A percentile compares a stretch with the other conserved stretches of the same genome.
These are phyloP conservation scores for Aspergillus novofumigatus DNA, from an alignment of 2,329 filamentous ascomycete genomes.

Conservation along the genomic window DNA sequence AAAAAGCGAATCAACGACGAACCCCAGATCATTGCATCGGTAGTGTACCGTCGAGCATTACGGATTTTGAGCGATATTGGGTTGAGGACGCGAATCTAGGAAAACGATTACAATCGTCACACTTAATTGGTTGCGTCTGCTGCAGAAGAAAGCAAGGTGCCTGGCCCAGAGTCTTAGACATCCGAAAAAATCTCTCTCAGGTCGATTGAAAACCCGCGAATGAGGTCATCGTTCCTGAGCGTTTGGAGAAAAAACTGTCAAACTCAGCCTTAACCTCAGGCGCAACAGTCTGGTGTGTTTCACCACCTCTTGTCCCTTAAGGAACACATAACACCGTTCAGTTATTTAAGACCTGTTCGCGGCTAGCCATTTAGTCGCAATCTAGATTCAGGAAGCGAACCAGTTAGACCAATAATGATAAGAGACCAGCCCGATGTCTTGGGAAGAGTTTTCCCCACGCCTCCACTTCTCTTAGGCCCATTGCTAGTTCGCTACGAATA, in stretches of 20 bases:
- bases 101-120: background rate
- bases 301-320: background rate
- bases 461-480: constrained; percentile 12
- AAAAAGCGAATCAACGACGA: background rate
- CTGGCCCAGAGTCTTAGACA: background rate
- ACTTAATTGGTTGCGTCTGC: background rate
- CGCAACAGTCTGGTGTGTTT: background rate
- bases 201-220: background rate
- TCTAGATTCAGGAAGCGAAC: background rate
- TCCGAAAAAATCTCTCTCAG: background rate
- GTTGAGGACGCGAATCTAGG: background rate
- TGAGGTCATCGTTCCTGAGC: background rate
- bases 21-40: background rate
- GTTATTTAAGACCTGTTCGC: background rate
- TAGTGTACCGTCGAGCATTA: background rate
- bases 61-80: background rate
- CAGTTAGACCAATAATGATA: background rate
- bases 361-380: background rate
- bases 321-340: background rate
- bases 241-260: background rate
- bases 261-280: background rate
- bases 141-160: background rate
- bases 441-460: constrained; percentile 13
- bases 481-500: constrained; percentile 3
- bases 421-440: background rate